phyloP scores from a whole-genome alignment of 352 stramenopile genomes.

The Globisporangium heterothallicum region DNA sequence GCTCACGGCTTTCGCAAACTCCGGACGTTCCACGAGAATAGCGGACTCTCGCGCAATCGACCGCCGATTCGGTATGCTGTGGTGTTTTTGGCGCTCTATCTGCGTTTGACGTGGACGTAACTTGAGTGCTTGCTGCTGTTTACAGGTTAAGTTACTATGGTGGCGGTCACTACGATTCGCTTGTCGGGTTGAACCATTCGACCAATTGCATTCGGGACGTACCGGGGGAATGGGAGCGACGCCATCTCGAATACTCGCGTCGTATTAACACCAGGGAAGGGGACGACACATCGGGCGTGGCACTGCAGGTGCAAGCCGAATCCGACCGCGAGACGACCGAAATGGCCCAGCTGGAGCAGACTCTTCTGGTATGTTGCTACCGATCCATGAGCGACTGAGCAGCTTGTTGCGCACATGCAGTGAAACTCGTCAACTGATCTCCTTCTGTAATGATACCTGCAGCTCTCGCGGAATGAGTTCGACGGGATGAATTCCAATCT shows the following conservation, averaged over 20 bases:
- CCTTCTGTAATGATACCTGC: background rate
- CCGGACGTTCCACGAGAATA: conserved; percentile 87
- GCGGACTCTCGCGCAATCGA: conserved; percentile 40
- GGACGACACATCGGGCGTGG: conserved; percentile 17
- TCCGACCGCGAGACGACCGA: conserved; percentile 51
- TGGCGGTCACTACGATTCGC: conserved; percentile 89
- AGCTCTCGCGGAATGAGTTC: conserved; percentile 74
- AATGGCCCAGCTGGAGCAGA: conserved; percentile 65
- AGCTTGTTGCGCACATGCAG: too few relatives aligned
- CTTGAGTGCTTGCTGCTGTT: background rate
- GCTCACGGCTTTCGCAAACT: conserved; percentile 67
- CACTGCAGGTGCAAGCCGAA: conserved; percentile 23
- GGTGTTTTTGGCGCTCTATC: background rate
- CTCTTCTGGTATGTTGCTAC: conserved; percentile 53
- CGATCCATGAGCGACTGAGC: too few relatives aligned
- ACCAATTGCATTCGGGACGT: conserved; percentile 53
- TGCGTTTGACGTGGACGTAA: too few relatives aligned
- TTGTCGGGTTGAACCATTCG: conserved; percentile 54
- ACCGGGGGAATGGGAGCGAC: conserved; percentile 61
- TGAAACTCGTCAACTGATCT: background rate
- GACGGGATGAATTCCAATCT: conserved; percentile 70
- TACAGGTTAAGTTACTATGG: conserved; percentile 88
- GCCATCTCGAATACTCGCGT: conserved; percentile 58
- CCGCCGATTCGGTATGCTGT: conserved; percentile 58
- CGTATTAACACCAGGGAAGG: conserved; percentile 55